phyloP scores from a whole-genome alignment of 106 monocot species.

The Phalaenopsis equestris region DNA sequence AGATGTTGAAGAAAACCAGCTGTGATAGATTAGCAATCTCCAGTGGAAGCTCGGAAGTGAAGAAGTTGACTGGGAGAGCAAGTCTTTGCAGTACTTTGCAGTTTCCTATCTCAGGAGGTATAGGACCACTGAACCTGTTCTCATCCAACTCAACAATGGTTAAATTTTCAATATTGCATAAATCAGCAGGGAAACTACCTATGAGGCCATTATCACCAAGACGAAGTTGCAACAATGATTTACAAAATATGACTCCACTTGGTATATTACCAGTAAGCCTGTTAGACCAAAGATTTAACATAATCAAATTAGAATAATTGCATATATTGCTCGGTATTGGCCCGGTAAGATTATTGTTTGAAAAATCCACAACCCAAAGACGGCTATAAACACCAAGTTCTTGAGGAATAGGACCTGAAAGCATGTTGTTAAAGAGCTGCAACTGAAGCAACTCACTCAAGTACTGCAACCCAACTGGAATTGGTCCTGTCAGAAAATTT shows the following conservation, averaged over 20 bases:
- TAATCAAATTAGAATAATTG: slow-evolving; percentile 59
- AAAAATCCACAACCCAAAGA: slow-evolving; percentile 91
- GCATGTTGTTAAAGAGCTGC: slow-evolving; percentile 72
- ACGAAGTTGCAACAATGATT: slow-evolving; percentile 74
- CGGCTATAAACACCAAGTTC: slow-evolving; percentile 62
- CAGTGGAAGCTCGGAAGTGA: slow-evolving; percentile 50
- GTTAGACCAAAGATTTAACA: slow-evolving; percentile 75
- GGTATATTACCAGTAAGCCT: slow-evolving; percentile 73
- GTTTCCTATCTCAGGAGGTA: slow-evolving; percentile 64
- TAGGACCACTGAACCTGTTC: slow-evolving; percentile 76
- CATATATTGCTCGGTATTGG: slow-evolving; percentile 66
- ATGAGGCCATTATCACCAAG: slow-evolving; percentile 73
- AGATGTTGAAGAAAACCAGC: slow-evolving; percentile 82
- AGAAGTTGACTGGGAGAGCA: slow-evolving; percentile 55
- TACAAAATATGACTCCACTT: slow-evolving; percentile 50
- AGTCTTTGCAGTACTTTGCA: slow-evolving; percentile 71
- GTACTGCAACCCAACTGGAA: slow-evolving; percentile 70
- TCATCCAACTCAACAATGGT: slow-evolving; percentile 64
- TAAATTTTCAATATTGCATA: slow-evolving; percentile 63
- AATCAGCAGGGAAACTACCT: slow-evolving; percentile 68
- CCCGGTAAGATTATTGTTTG: slow-evolving; percentile 72
- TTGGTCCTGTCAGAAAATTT: slow-evolving; percentile 56
- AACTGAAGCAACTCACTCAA: slow-evolving; percentile 54
- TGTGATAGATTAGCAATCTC: slow-evolving; percentile 63
- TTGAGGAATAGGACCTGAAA: slow-evolving; percentile 72